Conservation (phyloP, 2,329 filamentous ascomycete genomes). For the Aspergillus eucalypticola region DNA sequence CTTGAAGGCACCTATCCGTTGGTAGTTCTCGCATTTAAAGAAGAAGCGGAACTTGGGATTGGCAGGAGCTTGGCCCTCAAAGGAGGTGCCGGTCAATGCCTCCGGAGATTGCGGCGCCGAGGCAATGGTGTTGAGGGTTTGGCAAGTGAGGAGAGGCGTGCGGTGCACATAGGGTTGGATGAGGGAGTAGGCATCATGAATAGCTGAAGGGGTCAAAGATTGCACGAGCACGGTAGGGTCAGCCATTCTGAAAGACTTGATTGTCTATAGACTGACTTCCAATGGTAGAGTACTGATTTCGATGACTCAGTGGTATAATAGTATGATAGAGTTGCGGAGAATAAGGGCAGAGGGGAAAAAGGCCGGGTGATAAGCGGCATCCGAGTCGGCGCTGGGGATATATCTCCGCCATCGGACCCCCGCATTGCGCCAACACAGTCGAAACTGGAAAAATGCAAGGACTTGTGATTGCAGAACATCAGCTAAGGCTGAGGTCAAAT, state of each 20-base stretch:
- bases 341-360: not conserved
- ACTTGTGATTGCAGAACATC: not conserved
- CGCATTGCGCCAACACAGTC: not conserved
- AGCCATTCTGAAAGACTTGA: constrained; percentile 42
- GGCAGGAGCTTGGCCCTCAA: constrained; percentile 59
- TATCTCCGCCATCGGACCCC: constrained; percentile 1
- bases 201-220: constrained; percentile 69
- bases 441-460: not conserved
- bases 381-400: not conserved
- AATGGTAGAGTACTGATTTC: no score
- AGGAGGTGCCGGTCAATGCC: constrained; percentile 58
- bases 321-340: not conserved
- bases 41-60: constrained; percentile 70
- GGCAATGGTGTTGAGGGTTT: constrained; percentile 71
- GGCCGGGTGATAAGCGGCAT: not conserved
- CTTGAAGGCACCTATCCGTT: constrained; percentile 91
- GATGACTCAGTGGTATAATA: no score
- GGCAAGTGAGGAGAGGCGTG: constrained; percentile 80
- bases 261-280: not conserved
- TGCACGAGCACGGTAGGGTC: constrained; percentile 31
- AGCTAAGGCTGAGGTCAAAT: not conserved
- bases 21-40: constrained; percentile 96
- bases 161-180: constrained; percentile 76
- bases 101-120: constrained; percentile 65
- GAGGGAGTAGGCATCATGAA: constrained; percentile 69